Conservation (phyloP, 2,329 filamentous ascomycete genomes). For the Penicillium psychrosexuale region DNA sequence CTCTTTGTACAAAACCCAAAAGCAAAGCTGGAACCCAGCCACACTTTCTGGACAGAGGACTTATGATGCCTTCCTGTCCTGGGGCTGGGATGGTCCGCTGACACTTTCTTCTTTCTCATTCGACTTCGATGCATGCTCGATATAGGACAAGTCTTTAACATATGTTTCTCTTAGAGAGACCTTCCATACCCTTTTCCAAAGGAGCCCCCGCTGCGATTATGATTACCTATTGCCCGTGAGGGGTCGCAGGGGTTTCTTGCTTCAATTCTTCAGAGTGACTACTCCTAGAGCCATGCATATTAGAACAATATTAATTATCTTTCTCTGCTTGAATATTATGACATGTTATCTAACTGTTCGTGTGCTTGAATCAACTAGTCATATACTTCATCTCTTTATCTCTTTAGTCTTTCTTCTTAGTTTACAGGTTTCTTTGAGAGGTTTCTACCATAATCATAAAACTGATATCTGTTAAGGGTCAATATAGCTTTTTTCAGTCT, state of each 20-base stretch:
- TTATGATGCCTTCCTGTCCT: slow-evolving; percentile 23
- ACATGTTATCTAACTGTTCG: neutral
- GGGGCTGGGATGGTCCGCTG: slow-evolving; percentile 19
- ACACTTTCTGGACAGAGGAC: slow-evolving; percentile 19
- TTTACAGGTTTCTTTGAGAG: neutral
- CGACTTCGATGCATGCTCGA: slow-evolving; percentile 13
- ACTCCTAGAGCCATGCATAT: slow-evolving; percentile 17
- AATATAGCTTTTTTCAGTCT: neutral
- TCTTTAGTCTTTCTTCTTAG: neutral
- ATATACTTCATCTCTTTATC: neutral
- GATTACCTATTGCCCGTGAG: slow-evolving; percentile 9
- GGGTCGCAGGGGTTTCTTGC: slow-evolving; percentile 10
- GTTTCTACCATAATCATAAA: no score
- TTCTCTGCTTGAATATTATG: neutral
- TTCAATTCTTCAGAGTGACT: slow-evolving; percentile 11
- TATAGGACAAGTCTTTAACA: slow-evolving; percentile 6
- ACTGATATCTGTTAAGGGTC: neutral
- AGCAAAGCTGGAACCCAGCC: slow-evolving; percentile 16
- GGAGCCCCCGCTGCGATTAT: slow-evolving; percentile 10
- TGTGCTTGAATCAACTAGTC: neutral
- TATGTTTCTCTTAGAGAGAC: neutral
- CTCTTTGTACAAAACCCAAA: slow-evolving; percentile 15
- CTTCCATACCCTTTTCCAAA: slow-evolving; percentile 12
- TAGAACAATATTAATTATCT: slow-evolving; percentile 29
- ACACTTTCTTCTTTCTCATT: slow-evolving; percentile 12